Evolutionary conservation across 345 rosid species (phyloP).

Genomic region (Acer negundo): DNA sequence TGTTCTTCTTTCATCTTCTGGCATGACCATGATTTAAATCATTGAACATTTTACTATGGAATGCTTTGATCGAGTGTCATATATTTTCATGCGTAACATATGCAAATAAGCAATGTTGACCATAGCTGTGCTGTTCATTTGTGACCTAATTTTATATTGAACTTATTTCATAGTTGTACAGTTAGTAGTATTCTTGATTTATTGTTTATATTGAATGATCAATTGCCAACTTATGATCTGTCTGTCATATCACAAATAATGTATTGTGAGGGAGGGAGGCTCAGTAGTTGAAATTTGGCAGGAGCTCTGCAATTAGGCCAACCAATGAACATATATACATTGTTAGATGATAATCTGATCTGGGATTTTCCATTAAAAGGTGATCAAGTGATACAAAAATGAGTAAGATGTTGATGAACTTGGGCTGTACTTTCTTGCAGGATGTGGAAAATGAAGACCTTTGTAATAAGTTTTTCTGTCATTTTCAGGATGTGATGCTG

Average conservation of each 20-base stretch:
- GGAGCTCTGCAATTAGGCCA: background rate
- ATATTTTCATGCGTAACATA: background rate
- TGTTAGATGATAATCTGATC: background rate
- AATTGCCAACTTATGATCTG: background rate
- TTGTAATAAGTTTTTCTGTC: background rate
- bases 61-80: background rate
- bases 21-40: background rate
- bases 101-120: background rate
- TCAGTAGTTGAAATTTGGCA: background rate
- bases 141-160: background rate
- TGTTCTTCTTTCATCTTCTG: too few relatives aligned
- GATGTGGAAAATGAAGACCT: background rate
- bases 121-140: background rate
- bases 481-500: background rate
- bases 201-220: background rate
- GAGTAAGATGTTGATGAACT: background rate
- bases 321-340: background rate
- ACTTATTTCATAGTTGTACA: background rate
- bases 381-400: too few relatives aligned
- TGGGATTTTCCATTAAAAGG: background rate
- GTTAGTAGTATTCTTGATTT: background rate
- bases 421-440: background rate
- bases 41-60: background rate
- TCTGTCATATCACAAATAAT: background rate
- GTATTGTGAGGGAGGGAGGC: background rate